These are phyloP conservation scores for Dendrobium officinale DNA, from an alignment of 106 monocot species.

Conservation along the genomic window DNA sequence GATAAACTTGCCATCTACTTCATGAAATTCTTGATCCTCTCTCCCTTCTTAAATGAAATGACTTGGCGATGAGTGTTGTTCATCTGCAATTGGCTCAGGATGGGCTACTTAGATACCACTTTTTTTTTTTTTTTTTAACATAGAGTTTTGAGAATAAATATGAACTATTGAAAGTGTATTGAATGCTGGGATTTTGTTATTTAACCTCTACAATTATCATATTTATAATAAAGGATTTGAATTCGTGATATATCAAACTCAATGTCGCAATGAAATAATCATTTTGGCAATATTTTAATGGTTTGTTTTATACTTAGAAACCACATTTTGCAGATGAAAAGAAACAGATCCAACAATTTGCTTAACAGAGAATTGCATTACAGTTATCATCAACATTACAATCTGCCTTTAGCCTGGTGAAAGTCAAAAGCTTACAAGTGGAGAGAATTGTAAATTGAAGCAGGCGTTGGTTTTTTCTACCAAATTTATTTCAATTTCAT, in stretches of 20 bases:
- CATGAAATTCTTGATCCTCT: not conserved
- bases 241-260: too few relatives aligned
- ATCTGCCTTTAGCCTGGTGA: conserved; percentile 40
- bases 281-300: not conserved
- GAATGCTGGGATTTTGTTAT: too few relatives aligned
- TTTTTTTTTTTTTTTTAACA: too few relatives aligned
- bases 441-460: not conserved
- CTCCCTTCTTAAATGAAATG: too few relatives aligned
- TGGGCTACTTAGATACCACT: too few relatives aligned
- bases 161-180: too few relatives aligned
- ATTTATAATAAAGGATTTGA: too few relatives aligned
- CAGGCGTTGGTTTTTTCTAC: not conserved
- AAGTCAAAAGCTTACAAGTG: not conserved
- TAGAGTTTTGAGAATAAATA: too few relatives aligned
- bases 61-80: too few relatives aligned
- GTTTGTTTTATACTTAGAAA: not conserved
- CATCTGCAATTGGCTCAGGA: too few relatives aligned
- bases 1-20: not conserved
- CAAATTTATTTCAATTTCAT: conserved; percentile 1
- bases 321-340: conserved; percentile 37
- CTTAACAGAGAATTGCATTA: conserved; percentile 33
- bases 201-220: too few relatives aligned
- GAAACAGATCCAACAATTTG: conserved; percentile 53
- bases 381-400: conserved; percentile 35
- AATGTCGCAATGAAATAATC: not conserved